Conservation (phyloP, 2,329 filamentous ascomycete genomes). For the Tolypocladium capitatum region DNA sequence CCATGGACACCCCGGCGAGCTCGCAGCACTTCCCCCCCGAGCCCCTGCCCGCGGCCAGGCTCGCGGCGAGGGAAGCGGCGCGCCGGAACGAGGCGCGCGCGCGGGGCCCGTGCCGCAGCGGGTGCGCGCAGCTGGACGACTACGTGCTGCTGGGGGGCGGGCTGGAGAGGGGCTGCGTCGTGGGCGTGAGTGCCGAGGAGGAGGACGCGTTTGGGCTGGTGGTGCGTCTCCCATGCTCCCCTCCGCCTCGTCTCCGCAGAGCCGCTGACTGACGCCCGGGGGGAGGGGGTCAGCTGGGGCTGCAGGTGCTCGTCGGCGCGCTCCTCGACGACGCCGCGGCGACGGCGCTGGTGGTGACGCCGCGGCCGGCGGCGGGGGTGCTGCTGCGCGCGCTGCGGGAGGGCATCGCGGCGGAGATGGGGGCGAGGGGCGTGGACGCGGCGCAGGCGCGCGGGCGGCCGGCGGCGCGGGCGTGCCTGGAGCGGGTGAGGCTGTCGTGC, state of each 20-base stretch:
- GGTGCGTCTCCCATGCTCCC: slow-evolving; percentile 25
- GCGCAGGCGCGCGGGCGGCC: slow-evolving; percentile 1
- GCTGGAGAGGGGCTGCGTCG: slow-evolving; percentile 35
- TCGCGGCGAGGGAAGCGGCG: slow-evolving; percentile 25
- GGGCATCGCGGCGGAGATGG: slow-evolving; percentile 24
- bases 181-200: slow-evolving; percentile 41
- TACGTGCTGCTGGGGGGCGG: slow-evolving; percentile 33
- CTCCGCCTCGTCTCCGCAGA: no score
- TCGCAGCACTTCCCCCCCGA: slow-evolving; percentile 20
- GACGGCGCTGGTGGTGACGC: slow-evolving; percentile 33
- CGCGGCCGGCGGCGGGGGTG: slow-evolving; percentile 25
- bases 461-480: slow-evolving; percentile 26
- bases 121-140: slow-evolving; percentile 35
- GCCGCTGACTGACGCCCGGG: no score
- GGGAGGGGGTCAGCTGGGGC: no score
- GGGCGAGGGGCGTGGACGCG: slow-evolving; percentile 6
- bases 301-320: slow-evolving; percentile 32
- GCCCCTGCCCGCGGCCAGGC: slow-evolving; percentile 29
- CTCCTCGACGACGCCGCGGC: slow-evolving; percentile 16
- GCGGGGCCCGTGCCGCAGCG: slow-evolving; percentile 23
- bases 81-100: slow-evolving; percentile 17
- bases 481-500: slow-evolving; percentile 37
- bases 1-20: not conserved
- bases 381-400: slow-evolving; percentile 29
- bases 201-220: slow-evolving; percentile 31